Evolutionary conservation across 2,329 filamentous ascomycete genomes (phyloP), one percentile per base, ranked within the genome.

Genomic region (Balansia obtecta): DNA sequence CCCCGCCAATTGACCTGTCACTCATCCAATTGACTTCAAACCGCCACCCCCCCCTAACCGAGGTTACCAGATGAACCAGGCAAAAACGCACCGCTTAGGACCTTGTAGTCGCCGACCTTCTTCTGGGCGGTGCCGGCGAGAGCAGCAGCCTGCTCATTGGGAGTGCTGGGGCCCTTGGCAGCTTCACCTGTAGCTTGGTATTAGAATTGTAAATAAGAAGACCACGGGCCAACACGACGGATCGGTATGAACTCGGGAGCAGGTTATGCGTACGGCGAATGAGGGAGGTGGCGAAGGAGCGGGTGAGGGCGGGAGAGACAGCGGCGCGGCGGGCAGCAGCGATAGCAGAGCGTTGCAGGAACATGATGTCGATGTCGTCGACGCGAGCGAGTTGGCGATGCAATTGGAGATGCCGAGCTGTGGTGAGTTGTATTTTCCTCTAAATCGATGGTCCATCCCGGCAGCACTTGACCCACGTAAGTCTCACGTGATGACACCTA

Each of bases 331-430:
- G 80, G 63, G 78, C 79, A 64, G 72, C 77, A 59, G 75, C 70
- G 58, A 79, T 63, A 65, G 74, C 79, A 63, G 80, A 73, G 65
- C 80, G 80, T 73, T 81, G 77, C 65, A 83, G 65, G 61, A 83
- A 80, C 80, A 84, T 82, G 62, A 61, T 65, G 67, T 62, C 56
- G 57, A 52, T 52, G 46, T 50, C 40, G 52, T 53, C 53, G 55
- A 38, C 50, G 46, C 44, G 48, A 47, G 43, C 27, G 34, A 44
- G 33, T 46, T 49, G 34, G 47, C 46, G 46, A 50, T 50, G 42
- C 38, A 49, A 46, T 51, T 33, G 45, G 50, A 33, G 18, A 42
- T 50, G 58, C 52, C 39, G 50, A 55, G 49, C 41, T 49, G 46
- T 13, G 15, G 13, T 45, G 27, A 45, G 40, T 47, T 48, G 45